These are phyloP conservation scores for Entamoeba moshkovskii DNA, from an alignment of 208 protist species.

Conservation along the genomic window DNA sequence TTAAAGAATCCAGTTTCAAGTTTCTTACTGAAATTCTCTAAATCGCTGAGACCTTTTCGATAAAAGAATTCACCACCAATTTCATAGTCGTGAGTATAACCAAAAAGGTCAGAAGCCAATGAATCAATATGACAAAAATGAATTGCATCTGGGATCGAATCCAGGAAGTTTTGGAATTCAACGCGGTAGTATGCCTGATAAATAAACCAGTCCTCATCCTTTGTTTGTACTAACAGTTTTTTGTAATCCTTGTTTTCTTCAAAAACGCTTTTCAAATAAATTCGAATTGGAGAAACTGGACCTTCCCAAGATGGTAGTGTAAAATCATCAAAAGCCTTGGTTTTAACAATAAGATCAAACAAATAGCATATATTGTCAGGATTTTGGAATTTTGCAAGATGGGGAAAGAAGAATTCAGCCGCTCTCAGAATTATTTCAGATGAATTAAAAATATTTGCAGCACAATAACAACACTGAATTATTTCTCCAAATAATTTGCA, in stretches of 20 bases:
- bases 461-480: neutral
- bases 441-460: neutral
- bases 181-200: neutral
- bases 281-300: neutral
- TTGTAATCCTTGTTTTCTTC: neutral
- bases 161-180: neutral
- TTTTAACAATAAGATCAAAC: neutral
- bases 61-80: neutral
- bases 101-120: neutral
- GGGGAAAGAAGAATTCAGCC: neutral
- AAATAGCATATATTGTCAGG: neutral
- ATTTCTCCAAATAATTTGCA: neutral
- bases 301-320: neutral
- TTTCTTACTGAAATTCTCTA: neutral
- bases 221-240: neutral
- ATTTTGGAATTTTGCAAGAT: neutral
- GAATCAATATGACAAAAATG: neutral
- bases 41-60: neutral
- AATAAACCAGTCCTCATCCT: neutral
- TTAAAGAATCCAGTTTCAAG: neutral
- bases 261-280: neutral
- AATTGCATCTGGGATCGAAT: neutral
- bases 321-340: neutral
- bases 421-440: neutral
- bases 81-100: neutral